Conservation (phyloP, 2,329 filamentous ascomycete species). For the Aplosporella prunicola region DNA sequence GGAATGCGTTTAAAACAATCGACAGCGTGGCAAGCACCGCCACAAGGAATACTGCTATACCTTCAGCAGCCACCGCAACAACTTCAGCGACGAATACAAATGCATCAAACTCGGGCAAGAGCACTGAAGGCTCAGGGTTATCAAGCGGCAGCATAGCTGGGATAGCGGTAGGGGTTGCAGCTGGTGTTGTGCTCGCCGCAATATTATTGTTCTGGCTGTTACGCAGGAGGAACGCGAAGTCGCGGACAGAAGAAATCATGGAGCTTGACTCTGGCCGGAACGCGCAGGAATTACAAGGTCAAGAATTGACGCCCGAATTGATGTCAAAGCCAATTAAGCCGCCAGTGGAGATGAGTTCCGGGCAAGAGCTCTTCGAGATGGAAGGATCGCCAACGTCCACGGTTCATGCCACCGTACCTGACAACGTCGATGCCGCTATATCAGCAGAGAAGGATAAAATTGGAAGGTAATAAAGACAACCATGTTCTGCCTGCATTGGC, state of each 20-base stretch:
- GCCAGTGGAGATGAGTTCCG: conserved; percentile 3
- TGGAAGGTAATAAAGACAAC: neutral
- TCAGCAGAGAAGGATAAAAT: neutral
- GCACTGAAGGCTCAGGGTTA: neutral
- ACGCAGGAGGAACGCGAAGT: neutral
- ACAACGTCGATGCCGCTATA: no score
- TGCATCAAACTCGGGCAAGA: neutral
- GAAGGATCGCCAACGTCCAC: conserved; percentile 5
- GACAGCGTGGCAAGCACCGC: neutral
- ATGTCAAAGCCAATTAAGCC: neutral
- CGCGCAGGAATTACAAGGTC: conserved; percentile 4
- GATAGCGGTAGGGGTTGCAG: conserved; percentile 2
- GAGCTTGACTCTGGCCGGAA: conserved; percentile 1
- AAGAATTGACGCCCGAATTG: neutral
- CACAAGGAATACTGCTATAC: no score
- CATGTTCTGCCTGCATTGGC: neutral
- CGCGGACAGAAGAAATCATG: neutral
- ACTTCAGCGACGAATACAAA: neutral
- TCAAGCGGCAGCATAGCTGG: conserved; percentile 1
- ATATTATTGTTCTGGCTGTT: neutral
- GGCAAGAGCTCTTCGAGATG: conserved; percentile 5
- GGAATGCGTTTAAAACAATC: conserved; percentile 3
- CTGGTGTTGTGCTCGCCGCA: neutral
- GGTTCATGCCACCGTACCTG: no score
- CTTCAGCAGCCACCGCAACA: no score